Conservation (phyloP, 2,329 filamentous ascomycete species). For the Cladosporium colombiae region DNA sequence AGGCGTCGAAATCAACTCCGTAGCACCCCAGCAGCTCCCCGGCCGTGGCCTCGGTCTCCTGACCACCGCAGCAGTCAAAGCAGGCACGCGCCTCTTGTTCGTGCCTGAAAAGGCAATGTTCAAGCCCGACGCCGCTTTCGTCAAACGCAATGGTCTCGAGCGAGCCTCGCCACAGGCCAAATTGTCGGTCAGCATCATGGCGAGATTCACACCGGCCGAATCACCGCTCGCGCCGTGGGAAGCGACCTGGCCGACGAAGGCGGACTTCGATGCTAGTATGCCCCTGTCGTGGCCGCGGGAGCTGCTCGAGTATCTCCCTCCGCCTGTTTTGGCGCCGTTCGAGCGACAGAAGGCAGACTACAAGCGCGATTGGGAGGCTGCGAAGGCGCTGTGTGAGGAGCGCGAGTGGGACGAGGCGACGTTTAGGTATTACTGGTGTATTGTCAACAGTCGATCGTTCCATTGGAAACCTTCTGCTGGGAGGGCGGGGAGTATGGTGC, state of each 20-base stretch:
- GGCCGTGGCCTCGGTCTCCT: slow-evolving; percentile 78
- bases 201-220: slow-evolving; percentile 17
- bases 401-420: slow-evolving; percentile 37
- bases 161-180: slow-evolving; percentile 59
- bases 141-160: slow-evolving; percentile 42
- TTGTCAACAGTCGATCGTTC: slow-evolving; percentile 62
- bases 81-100: slow-evolving; percentile 62
- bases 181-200: slow-evolving; percentile 54
- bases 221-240: slow-evolving; percentile 26
- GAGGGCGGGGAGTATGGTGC: slow-evolving; percentile 62
- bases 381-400: slow-evolving; percentile 19
- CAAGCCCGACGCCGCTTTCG: slow-evolving; percentile 58
- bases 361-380: slow-evolving; percentile 28
- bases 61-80: slow-evolving; percentile 64
- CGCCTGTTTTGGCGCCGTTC: slow-evolving; percentile 37
- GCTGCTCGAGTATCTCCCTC: slow-evolving; percentile 44
- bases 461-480: slow-evolving; percentile 53
- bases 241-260: slow-evolving; percentile 58
- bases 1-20: slow-evolving; percentile 67
- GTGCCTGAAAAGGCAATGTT: slow-evolving; percentile 67
- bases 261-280: slow-evolving; percentile 61
- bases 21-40: slow-evolving; percentile 66
- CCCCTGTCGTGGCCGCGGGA: slow-evolving; percentile 56
- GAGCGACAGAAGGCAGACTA: slow-evolving; percentile 36
- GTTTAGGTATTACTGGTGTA: slow-evolving; percentile 61